These are phyloP conservation scores for Tolypocladium inflatum DNA, from an alignment of 2,329 filamentous ascomycete species.

Conservation along the genomic window DNA sequence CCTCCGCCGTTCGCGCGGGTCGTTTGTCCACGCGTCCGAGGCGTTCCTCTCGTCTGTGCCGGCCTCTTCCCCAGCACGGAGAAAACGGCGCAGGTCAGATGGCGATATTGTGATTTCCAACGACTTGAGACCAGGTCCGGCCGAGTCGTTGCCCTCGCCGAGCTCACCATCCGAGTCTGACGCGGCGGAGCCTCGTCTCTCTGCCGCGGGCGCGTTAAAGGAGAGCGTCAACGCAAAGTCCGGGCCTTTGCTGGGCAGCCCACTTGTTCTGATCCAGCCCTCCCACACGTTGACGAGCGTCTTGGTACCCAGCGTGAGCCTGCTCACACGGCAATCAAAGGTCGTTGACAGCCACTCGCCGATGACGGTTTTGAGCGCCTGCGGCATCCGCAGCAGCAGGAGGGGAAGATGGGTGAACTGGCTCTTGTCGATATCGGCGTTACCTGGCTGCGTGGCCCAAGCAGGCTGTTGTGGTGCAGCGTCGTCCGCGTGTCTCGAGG, in stretches of 20 bases:
- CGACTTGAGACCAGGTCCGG: slow-evolving; percentile 23
- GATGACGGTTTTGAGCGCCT: slow-evolving; percentile 37
- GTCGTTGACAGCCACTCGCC: slow-evolving; percentile 40
- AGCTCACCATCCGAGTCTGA: slow-evolving; percentile 8
- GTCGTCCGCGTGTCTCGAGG: slow-evolving; percentile 8
- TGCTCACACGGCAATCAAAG: slow-evolving; percentile 47
- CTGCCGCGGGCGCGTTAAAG: slow-evolving; percentile 32
- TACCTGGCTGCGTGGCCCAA: slow-evolving; percentile 10
- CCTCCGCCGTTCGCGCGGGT: slow-evolving; percentile 29
- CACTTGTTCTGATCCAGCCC: slow-evolving; percentile 34
- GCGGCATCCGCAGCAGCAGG: slow-evolving; percentile 45
- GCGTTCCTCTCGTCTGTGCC: slow-evolving; percentile 1
- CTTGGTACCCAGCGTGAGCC: slow-evolving; percentile 38
- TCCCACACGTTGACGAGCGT: slow-evolving; percentile 42
- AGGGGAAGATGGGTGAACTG: slow-evolving; percentile 40
- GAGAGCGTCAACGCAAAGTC: slow-evolving; percentile 43
- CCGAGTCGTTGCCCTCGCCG: slow-evolving; percentile 5
- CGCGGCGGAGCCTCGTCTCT: background rate
- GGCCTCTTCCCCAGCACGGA: slow-evolving; percentile 25
- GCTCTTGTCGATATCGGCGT: slow-evolving; percentile 5
- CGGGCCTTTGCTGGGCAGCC: slow-evolving; percentile 21
- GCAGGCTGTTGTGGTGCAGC: slow-evolving; percentile 1
- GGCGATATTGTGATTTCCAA: slow-evolving; percentile 44
- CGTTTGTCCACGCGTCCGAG: slow-evolving; percentile 17
- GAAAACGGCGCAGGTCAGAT: slow-evolving; percentile 36